phyloP scores from a whole-genome alignment of 2,329 filamentous ascomycete genomes.

The Chrysoporthe cubensis region DNA sequence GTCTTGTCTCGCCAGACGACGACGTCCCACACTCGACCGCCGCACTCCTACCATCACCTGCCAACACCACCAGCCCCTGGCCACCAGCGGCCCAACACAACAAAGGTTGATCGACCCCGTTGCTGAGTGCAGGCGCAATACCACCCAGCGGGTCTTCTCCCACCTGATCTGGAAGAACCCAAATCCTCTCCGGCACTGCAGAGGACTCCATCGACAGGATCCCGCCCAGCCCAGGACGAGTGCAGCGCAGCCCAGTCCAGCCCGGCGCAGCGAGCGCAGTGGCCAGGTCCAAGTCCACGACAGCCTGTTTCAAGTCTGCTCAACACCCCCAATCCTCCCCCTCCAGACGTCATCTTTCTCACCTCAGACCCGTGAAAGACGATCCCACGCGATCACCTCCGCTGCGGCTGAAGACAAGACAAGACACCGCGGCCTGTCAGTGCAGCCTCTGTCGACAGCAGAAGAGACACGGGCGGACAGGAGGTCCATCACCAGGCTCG shows the following conservation, averaged over 20 bases:
- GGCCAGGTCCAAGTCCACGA: conserved; percentile 20
- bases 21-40: neutral
- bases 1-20: conserved; percentile 5
- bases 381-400: neutral
- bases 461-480: neutral
- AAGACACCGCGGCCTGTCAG: neutral
- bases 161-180: neutral
- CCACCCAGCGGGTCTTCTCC: neutral
- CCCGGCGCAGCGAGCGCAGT: neutral
- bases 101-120: neutral
- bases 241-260: conserved; percentile 1
- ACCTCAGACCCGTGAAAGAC: conserved; percentile 14
- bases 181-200: neutral
- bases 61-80: neutral
- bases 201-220: neutral
- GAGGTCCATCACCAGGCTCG: neutral
- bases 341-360: conserved; percentile 23
- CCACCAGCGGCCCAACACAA: neutral
- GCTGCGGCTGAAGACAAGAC: neutral
- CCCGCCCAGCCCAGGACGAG: neutral
- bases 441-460: neutral
- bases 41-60: neutral
- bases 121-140: neutral
- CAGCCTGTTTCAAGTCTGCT: conserved; percentile 28
- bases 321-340: conserved; percentile 22